phyloP scores from a whole-genome alignment of 495 filamentous ascomycete species.

The Darksidea phi region DNA sequence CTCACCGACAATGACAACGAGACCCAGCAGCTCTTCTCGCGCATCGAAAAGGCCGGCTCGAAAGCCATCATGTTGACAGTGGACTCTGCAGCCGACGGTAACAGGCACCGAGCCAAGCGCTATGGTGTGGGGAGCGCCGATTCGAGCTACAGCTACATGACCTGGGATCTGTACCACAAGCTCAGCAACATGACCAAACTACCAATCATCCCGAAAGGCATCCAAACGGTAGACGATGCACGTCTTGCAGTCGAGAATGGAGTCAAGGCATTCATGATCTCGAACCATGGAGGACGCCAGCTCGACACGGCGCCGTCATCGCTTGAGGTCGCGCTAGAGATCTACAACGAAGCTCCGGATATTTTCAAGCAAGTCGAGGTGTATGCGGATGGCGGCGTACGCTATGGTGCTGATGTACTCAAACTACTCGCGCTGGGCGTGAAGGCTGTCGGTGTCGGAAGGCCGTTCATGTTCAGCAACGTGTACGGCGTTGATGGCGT shows the following conservation, averaged over 20 bases:
- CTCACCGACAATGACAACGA: slow-evolving; percentile 8
- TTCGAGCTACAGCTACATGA: background rate
- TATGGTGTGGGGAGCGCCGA: background rate
- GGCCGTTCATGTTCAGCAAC: slow-evolving; percentile 49
- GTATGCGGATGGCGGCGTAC: slow-evolving; percentile 49
- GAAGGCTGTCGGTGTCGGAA: slow-evolving; percentile 48
- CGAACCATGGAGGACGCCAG: slow-evolving; percentile 50
- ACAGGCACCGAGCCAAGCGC: slow-evolving; percentile 9
- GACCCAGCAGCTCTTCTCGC: background rate
- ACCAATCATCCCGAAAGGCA: slow-evolving; percentile 41
- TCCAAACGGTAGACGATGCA: slow-evolving; percentile 48
- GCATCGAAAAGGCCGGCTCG: background rate
- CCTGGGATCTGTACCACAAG: slow-evolving; percentile 13
- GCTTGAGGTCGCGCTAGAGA: slow-evolving; percentile 45
- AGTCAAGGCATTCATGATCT: slow-evolving; percentile 39
- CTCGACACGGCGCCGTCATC: slow-evolving; percentile 43
- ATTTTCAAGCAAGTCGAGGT: slow-evolving; percentile 48
- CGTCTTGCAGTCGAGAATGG: slow-evolving; percentile 41
- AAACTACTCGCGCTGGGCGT: slow-evolving; percentile 50
- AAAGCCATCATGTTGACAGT: slow-evolving; percentile 19
- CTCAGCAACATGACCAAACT: slow-evolving; percentile 8
- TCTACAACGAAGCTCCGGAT: slow-evolving; percentile 40
- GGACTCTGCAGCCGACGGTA: background rate
- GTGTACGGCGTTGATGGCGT: slow-evolving; percentile 47
- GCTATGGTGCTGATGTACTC: slow-evolving; percentile 49